Base-by-base conservation (phyloP, 2,329 filamentous ascomycete species). In the Pezicula neosporulosa region DNA sequence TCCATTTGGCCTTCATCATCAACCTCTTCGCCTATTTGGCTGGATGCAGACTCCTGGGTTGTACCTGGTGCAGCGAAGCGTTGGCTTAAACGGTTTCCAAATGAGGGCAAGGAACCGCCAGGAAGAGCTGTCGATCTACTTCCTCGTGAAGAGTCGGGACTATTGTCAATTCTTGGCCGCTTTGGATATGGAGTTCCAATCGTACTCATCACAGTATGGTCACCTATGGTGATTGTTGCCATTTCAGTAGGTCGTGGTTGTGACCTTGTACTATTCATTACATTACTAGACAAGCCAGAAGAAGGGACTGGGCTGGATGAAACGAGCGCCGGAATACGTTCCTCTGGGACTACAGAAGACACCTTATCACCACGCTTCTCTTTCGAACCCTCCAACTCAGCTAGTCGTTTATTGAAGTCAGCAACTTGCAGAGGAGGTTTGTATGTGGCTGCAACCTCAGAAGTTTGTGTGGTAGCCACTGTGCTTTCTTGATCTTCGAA, bases 141-240 rank as follows among this genome's bases (percentile, higher is more conserved):
- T 19, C 37, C 7, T 48, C 21, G 42, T 13, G 10, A 45, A 28
- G 54, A 38, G 30, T 39, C 54, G 8, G 49, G 19, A 19, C 16
- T 19, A 38, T 48, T 45, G 12, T 58, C 56, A 9, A 49, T 44
- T 30, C 56, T 53, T 44, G 56, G 44, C 48, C 60, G 56, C 41
- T 66, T 66, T 1, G 56, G 55, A 36, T 44, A 49, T 27, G 60
- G 59, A 3, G 56, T 61, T 10, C 64, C 65, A 49, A 68, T 63
- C 16, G 60, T 58, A 35, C 64, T 66, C 6, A 59, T 66, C 13
- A 63, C 52, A 3, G 63, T 67, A 24, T 64, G 59, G 28, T 66
- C 58, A 16, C 63, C 66, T 48, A 67, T 68, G 3, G 61, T 66
- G 37, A 68, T 67, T 13, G 63, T 68, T 15, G 66, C 65, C n/a